Percentiles rank a stretch among this genome's conserved stretches.
Evolutionary conservation across 805 yeast genomes (phyloP).

Genomic region (Ogataea glucozyma): DNA sequence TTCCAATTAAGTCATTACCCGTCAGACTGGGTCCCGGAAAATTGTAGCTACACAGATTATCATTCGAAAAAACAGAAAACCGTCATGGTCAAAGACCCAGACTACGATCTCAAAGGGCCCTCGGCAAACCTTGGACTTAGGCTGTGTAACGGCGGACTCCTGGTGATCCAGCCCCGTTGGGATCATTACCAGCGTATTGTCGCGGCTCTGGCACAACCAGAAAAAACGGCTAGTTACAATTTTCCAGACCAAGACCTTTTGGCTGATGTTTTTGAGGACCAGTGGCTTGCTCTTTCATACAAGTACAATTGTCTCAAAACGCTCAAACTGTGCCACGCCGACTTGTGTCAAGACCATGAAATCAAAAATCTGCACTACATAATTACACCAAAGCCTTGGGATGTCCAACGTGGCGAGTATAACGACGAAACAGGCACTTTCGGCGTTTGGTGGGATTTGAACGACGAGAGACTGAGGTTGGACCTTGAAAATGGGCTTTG

Average conservation of each 20-base stretch:
- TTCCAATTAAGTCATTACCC: slow-evolving; percentile 54
- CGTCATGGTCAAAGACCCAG: slow-evolving; percentile 12
- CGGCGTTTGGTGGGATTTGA: slow-evolving; percentile 49
- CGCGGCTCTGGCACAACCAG: slow-evolving; percentile 40
- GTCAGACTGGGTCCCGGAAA: slow-evolving; percentile 48
- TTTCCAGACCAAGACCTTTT: slow-evolving; percentile 62
- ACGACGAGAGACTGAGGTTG: slow-evolving; percentile 36
- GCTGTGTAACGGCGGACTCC: slow-evolving; percentile 61
- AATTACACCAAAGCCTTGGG: slow-evolving; percentile 63
- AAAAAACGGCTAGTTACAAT: slow-evolving; percentile 42
- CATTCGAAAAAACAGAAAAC: slow-evolving; percentile 20
- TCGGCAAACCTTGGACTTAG: slow-evolving; percentile 42
- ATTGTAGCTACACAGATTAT: slow-evolving; percentile 52
- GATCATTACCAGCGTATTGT: slow-evolving; percentile 42
- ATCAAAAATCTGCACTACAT: slow-evolving; percentile 62
- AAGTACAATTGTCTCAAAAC: slow-evolving; percentile 60
- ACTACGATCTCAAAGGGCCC: slow-evolving; percentile 41
- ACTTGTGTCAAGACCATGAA: slow-evolving; percentile 47
- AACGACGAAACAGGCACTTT: slow-evolving; percentile 50
- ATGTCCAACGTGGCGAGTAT: slow-evolving; percentile 34
- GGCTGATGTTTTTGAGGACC: slow-evolving; percentile 50
- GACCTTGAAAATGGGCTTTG: too few species aligned
- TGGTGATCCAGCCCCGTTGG: slow-evolving; percentile 47
- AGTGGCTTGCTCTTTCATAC: slow-evolving; percentile 55
- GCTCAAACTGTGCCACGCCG: slow-evolving; percentile 43